Evolutionary conservation across 2,329 filamentous ascomycete genomes (phyloP), one percentile per base, ranked within the genome.

Genomic region (Pezizomycotina sp.): DNA sequence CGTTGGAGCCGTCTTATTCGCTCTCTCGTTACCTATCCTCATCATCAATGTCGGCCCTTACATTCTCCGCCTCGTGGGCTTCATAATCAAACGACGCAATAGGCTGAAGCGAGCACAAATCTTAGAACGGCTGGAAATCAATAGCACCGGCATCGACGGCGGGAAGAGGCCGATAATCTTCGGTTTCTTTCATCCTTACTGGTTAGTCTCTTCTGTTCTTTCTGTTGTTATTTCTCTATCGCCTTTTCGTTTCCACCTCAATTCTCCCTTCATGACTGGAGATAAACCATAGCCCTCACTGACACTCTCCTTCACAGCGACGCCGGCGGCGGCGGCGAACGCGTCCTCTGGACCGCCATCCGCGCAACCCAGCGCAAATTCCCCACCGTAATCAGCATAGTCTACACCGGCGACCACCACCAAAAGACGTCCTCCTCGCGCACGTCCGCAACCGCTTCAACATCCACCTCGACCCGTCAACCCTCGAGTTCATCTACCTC

Each of bases 181-280:
- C 45, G 89, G 82, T 29, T 95, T 98, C 66, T 92, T 98, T 55
- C 89, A 98, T 57, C 89, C 89, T 1, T 98, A 93, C 57, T 95
- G 89, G 80, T 86, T 63, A 46, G 67, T 53, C 4, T 22, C 26
- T 9, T 29, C 19, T 39, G n/a, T 16, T 34, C 27, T 27, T 30
- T 37, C 14, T 22, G 15, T 24, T 33, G 13, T 33, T 6, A 32
- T 30, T 14, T 10, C 28, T 23, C 26, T 48, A 18, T 45, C 24
- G 37, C 12, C 32, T 22, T 8, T n/a, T 16, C 22, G 23, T 43
- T 5, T 31, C 9, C 20, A 13, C 9, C n/a, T 12, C 6, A 7
- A 6, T 21, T 12, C n/a, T n/a, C 1, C 6, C 2, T 3, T 12
- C 4, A 6, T 4, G 5, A 12, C n/a, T 7, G 4, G 6, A 5